A percentile compares a stretch with the other conserved stretches of the same genome.
Evolutionary conservation across 371 early-diverging fungal genomes (phyloP).

Genomic region (Mortierella sp.): DNA sequence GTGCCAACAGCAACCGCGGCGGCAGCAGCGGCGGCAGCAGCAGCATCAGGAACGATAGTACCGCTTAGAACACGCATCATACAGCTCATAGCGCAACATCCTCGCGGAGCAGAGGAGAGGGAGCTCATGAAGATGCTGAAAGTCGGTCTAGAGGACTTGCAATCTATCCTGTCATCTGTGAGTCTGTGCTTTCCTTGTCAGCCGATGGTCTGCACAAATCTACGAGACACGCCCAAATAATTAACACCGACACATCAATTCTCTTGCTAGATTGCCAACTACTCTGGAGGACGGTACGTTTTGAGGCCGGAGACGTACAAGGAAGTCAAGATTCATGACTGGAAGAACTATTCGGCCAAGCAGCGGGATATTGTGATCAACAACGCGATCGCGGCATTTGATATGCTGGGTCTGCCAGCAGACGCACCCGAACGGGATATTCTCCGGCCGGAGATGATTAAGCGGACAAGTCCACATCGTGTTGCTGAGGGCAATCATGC

Average conservation of each 20-base stretch:
- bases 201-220: neutral
- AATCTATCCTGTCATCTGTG: conserved; percentile 57
- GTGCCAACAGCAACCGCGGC: conserved; percentile 24
- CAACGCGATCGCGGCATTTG: conserved; percentile 67
- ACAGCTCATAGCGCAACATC: conserved; percentile 58
- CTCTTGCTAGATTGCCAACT: conserved; percentile 32
- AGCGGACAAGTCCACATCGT: conserved; percentile 47
- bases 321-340: conserved; percentile 66
- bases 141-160: conserved; percentile 50
- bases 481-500: conserved; percentile 50
- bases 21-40: conserved; percentile 18
- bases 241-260: neutral
- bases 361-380: conserved; percentile 60
- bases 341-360: conserved; percentile 65
- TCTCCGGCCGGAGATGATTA: conserved; percentile 53
- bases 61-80: conserved; percentile 60
- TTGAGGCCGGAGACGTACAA: conserved; percentile 65
- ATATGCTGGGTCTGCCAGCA: conserved; percentile 60
- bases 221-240: neutral
- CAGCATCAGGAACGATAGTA: conserved; percentile 34
- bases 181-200: neutral
- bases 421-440: conserved; percentile 67
- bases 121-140: conserved; percentile 53
- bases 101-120: conserved; percentile 40
- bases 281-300: conserved; percentile 57